Base-by-base conservation (phyloP, 345 rosid genomes). In the Cardamine resedifolia region DNA sequence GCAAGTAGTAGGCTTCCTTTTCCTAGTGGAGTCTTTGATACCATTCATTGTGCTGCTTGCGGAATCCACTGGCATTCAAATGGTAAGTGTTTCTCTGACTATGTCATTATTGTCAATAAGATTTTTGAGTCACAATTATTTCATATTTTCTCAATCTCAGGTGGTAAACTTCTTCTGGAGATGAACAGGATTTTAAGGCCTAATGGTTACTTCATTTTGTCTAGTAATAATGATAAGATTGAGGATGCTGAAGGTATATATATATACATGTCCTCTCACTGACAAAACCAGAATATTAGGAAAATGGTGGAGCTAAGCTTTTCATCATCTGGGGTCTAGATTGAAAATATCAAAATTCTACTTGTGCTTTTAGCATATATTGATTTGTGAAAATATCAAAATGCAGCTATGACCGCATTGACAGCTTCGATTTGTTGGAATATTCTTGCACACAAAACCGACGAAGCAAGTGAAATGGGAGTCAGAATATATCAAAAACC, bases 401-500 rank as follows among this genome's bases (percentile, higher is more conserved):
- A n/a, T n/a, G n/a, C 92, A 93, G 98, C 89, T 62, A 84, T 91
- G 98, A 82, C 80, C 59, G 50, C 80, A 28, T 81, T 94, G 79
- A 85, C 85, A 20, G 89, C 98, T 43, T 89, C 97, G 36, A 77
- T 91, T 79, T 89, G 97, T 79, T 94, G 98, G 97, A 94, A 94
- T 68, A 84, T 94, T 64, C 81, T 91, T 76, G 97, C 96, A 30
- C 96, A 91, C 76, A 94, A 85, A 86, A 85, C 91, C 64, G 98
- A 94, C 50, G 98, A 94, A 50, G 84, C 81, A 33, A 87, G 95
- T 69, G 98, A 94, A 64, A 84, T 91, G 84, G 97, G 89, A 68
- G 90, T 90, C 58, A 88, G 83, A 68, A 83, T 94, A 77, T 94
- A 94, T 77, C 98, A 94, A 81, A 94, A 94, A 84, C 97, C 98